Conservation (phyloP, 2,329 filamentous ascomycete species). For the Cytospora paraplurivora region DNA sequence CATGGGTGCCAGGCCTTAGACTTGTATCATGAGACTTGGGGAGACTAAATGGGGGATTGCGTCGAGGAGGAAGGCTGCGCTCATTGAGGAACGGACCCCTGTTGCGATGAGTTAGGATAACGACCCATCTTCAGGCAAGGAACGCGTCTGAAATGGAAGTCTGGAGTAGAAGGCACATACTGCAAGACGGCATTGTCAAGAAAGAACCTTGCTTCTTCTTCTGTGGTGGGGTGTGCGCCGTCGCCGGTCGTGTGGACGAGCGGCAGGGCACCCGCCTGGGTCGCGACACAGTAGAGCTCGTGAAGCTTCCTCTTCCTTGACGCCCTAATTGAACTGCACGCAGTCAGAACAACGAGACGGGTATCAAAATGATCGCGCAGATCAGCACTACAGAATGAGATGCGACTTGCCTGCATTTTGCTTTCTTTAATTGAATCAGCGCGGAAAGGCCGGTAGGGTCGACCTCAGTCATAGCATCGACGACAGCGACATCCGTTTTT, state of each 20-base stretch:
- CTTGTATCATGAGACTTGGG: slow-evolving; percentile 9
- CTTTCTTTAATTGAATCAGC: slow-evolving; percentile 67
- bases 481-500: slow-evolving; percentile 70
- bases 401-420: slow-evolving; percentile 60
- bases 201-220: slow-evolving; percentile 58
- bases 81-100: slow-evolving; percentile 28
- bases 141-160: slow-evolving; percentile 31
- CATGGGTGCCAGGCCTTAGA: not conserved
- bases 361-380: slow-evolving; percentile 54
- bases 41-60: slow-evolving; percentile 27
- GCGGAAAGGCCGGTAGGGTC: slow-evolving; percentile 65
- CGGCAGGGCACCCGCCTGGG: slow-evolving; percentile 64
- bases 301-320: slow-evolving; percentile 90
- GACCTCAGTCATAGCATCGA: slow-evolving; percentile 73
- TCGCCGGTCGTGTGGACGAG: slow-evolving; percentile 58
- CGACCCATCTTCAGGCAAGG: slow-evolving; percentile 27
- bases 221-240: slow-evolving; percentile 56
- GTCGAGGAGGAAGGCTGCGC: slow-evolving; percentile 28
- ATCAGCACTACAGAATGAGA: slow-evolving; percentile 48
- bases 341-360: slow-evolving; percentile 48
- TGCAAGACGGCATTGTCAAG: slow-evolving; percentile 60
- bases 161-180: slow-evolving; percentile 48
- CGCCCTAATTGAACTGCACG: slow-evolving; percentile 68
- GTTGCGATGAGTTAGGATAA: slow-evolving; percentile 32
- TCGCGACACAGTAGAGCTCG: slow-evolving; percentile 81